Percentiles rank a stretch among this genome's conserved stretches.
phyloP scores from a whole-genome alignment of 352 stramenopile genomes.

The Phytophthora melonis region DNA sequence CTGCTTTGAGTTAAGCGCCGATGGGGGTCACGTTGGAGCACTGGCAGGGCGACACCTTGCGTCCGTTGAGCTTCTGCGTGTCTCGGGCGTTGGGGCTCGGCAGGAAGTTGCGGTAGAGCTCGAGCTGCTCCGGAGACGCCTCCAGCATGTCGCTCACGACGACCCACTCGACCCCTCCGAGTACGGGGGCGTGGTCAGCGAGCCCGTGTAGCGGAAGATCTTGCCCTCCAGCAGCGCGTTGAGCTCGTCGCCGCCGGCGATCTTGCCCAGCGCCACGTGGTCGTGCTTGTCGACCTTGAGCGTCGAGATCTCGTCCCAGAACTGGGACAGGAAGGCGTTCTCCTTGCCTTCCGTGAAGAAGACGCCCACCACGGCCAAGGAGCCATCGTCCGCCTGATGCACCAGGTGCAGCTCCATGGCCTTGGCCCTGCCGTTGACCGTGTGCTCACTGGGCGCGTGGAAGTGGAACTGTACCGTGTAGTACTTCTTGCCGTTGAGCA shows the following conservation, averaged over 20 bases:
- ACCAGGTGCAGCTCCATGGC: constrained; percentile 80
- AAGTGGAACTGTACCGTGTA: constrained; percentile 75
- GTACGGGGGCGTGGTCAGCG: constrained; percentile 80
- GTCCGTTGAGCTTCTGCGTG: constrained; percentile 60
- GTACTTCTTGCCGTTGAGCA: constrained; percentile 61
- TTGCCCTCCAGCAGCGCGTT: constrained; percentile 42
- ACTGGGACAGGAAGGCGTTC: constrained; percentile 69
- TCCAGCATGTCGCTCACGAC: constrained; percentile 60
- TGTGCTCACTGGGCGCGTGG: constrained; percentile 81
- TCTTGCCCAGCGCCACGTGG: constrained; percentile 39
- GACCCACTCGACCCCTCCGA: constrained; percentile 77
- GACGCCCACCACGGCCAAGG: constrained; percentile 63
- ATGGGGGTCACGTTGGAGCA: constrained; percentile 32
- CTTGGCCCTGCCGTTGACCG: constrained; percentile 56
- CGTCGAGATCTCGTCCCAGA: constrained; percentile 59
- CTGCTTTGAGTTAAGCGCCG: constrained; percentile 21
- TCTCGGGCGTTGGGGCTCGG: constrained; percentile 57
- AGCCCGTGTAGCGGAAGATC: constrained; percentile 71
- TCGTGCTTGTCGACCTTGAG: constrained; percentile 37
- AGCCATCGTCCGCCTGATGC: constrained; percentile 63
- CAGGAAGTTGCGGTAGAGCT: constrained; percentile 55
- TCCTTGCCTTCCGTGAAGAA: constrained; percentile 65
- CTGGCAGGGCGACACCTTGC: constrained; percentile 39
- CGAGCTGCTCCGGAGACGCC: constrained; percentile 60
- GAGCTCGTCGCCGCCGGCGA: constrained; percentile 38